phyloP scores from a whole-genome alignment of 306 rosid species.

The Pterocarpus santalinus region DNA sequence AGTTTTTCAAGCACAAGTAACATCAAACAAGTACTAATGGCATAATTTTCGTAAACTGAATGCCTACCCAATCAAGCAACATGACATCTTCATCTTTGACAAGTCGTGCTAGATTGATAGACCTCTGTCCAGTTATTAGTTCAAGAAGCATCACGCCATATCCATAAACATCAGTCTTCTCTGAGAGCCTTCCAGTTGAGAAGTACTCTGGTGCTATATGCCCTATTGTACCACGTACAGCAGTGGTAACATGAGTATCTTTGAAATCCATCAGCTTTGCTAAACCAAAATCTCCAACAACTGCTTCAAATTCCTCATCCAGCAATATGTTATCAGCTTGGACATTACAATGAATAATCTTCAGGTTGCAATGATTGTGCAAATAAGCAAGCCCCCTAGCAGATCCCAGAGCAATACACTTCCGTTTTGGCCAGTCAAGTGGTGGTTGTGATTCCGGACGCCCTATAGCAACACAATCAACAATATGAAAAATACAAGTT shows the following conservation, averaged over 20 bases:
- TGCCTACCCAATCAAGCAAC: constrained; percentile 45
- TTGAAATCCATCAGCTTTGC: constrained; percentile 40
- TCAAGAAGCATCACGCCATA: constrained; percentile 48
- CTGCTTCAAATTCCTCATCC: constrained; percentile 42
- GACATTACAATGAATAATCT: constrained; percentile 40
- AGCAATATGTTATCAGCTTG: constrained; percentile 43
- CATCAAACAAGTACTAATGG: neutral
- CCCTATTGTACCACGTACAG: constrained; percentile 34
- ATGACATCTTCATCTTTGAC: constrained; percentile 38
- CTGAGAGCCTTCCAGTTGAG: constrained; percentile 38
- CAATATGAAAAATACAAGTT: neutral
- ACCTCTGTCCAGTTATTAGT: constrained; percentile 37
- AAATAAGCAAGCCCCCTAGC: constrained; percentile 49
- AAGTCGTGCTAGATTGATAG: constrained; percentile 16
- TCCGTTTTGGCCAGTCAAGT: constrained; percentile 31
- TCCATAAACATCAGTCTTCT: constrained; percentile 40
- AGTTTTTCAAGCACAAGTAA: neutral
- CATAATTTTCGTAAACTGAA: neutral
- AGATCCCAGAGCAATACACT: constrained; percentile 33
- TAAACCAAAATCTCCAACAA: constrained; percentile 45
- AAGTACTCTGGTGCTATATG: constrained; percentile 46
- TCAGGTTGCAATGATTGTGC: constrained; percentile 37
- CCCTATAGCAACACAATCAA: constrained; percentile 15
- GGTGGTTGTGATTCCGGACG: constrained; percentile 7
- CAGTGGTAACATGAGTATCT: constrained; percentile 41